Percentiles rank a stretch among this genome's conserved stretches.
Evolutionary conservation across 768 basidiomycete species (phyloP).

Genomic region (Amanita polypyramis): DNA sequence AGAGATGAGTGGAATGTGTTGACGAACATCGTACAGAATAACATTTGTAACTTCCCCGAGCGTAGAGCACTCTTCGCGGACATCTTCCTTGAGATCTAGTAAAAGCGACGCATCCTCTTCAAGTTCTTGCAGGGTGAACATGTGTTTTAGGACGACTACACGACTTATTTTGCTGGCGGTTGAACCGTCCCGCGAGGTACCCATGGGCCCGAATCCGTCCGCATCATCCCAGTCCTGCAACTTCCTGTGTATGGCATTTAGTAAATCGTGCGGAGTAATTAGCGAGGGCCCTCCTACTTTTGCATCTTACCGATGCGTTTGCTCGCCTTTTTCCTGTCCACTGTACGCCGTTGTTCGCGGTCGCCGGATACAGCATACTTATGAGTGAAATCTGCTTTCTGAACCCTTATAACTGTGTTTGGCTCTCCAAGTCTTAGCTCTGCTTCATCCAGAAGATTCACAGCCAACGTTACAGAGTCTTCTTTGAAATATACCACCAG

Average conservation of each 20-base stretch:
- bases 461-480: slow-evolving; percentile 81
- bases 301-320: slow-evolving; percentile 79
- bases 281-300: slow-evolving; percentile 38
- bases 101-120: slow-evolving; percentile 78
- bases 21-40: slow-evolving; percentile 84
- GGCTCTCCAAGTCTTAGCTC: slow-evolving; percentile 80
- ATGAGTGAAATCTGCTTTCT: slow-evolving; percentile 70
- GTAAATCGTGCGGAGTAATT: not conserved
- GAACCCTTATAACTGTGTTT: slow-evolving; percentile 60
- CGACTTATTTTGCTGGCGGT: slow-evolving; percentile 45
- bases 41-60: slow-evolving; percentile 95
- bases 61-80: slow-evolving; percentile 83
- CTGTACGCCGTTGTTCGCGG: slow-evolving; percentile 43
- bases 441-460: slow-evolving; percentile 83
- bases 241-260: slow-evolving; percentile 44
- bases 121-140: slow-evolving; percentile 85
- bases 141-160: slow-evolving; percentile 89
- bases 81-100: slow-evolving; percentile 92
- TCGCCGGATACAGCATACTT: slow-evolving; percentile 39
- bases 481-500: slow-evolving; percentile 97
- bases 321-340: slow-evolving; percentile 71
- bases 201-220: slow-evolving; percentile 77
- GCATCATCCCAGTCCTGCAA: slow-evolving; percentile 91
- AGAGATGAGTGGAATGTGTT: not conserved
- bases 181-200: slow-evolving; percentile 42